Evolutionary conservation across 139 green algal genomes (phyloP).

Genomic region (Coelastrella sp.): DNA sequence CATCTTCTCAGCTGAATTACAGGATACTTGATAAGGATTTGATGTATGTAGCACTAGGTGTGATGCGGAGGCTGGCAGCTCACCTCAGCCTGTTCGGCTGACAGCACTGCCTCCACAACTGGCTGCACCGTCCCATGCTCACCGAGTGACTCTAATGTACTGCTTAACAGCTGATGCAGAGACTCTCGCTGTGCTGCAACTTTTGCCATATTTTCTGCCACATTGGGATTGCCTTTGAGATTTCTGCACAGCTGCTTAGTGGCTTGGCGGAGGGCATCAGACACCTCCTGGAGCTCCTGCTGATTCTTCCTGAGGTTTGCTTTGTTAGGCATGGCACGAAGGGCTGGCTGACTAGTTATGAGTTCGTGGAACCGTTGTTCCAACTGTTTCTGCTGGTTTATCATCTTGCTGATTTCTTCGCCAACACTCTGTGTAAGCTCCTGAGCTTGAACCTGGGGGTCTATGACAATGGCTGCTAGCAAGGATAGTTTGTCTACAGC

Average conservation of each 20-base stretch:
- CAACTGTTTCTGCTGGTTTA: constrained; percentile 79
- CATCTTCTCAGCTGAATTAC: no score
- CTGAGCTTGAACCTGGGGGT: constrained; percentile 75
- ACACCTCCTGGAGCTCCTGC: constrained; percentile 73
- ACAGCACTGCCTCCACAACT: constrained; percentile 68
- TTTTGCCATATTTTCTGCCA: constrained; percentile 89
- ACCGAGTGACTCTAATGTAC: constrained; percentile 65
- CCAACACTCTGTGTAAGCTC: constrained; percentile 79
- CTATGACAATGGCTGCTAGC: constrained; percentile 70
- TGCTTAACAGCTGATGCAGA: constrained; percentile 71
- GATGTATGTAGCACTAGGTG: neutral
- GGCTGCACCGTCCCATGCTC: constrained; percentile 59
- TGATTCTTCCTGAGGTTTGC: constrained; percentile 74
- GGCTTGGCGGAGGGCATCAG: constrained; percentile 72
- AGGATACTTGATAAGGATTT: no score
- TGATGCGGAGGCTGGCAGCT: neutral
- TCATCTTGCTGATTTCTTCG: constrained; percentile 81
- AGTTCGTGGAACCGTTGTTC: constrained; percentile 79
- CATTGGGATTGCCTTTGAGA: constrained; percentile 87
- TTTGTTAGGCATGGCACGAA: constrained; percentile 78
- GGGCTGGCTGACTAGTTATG: constrained; percentile 64
- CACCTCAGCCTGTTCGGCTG: constrained; percentile 69
- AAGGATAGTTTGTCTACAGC: constrained; percentile 71
- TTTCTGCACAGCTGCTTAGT: constrained; percentile 83
- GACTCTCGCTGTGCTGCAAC: constrained; percentile 70